These are phyloP conservation scores for Coemansia pectinata DNA, from an alignment of 192 early-diverging fungal genomes.

Conservation along the genomic window DNA sequence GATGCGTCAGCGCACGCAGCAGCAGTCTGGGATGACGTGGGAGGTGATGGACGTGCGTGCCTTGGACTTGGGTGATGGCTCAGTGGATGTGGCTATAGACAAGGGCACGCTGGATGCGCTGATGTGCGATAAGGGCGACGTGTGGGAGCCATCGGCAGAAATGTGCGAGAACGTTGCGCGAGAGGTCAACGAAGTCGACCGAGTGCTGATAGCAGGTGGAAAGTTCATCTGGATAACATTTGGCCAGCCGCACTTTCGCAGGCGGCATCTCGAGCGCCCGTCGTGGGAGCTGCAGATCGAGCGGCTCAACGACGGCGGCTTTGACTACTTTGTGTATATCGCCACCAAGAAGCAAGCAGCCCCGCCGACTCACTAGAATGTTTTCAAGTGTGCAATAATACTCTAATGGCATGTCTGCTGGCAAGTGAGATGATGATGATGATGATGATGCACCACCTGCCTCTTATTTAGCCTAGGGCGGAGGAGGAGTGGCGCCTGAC, in stretches of 20 bases:
- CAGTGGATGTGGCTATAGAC: constrained; percentile 80
- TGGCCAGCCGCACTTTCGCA: constrained; percentile 89
- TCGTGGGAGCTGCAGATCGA: constrained; percentile 68
- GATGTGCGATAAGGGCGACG: constrained; percentile 82
- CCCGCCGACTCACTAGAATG: neutral
- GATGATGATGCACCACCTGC: neutral
- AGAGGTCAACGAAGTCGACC: constrained; percentile 78
- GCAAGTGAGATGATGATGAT: neutral
- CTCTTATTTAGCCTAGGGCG: neutral
- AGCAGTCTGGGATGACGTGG: constrained; percentile 49
- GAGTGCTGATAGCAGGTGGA: constrained; percentile 73
- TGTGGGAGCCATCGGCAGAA: constrained; percentile 81
- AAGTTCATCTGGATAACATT: constrained; percentile 88
- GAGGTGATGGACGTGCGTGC: constrained; percentile 78
- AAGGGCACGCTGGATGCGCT: constrained; percentile 93
- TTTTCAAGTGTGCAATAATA: too few species aligned
- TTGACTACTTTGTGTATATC: constrained; percentile 78
- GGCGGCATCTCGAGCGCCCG: constrained; percentile 66
- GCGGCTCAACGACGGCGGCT: constrained; percentile 69
- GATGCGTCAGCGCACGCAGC: constrained; percentile 60
- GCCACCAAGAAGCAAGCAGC: constrained; percentile 54
- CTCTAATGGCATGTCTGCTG: too few species aligned
- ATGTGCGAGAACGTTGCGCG: constrained; percentile 62
- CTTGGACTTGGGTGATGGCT: constrained; percentile 60
- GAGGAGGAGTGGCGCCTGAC: neutral